phyloP scores from a whole-genome alignment of 78 protist species.

The slime mould (Dictyostelium discoideum) region DNA sequence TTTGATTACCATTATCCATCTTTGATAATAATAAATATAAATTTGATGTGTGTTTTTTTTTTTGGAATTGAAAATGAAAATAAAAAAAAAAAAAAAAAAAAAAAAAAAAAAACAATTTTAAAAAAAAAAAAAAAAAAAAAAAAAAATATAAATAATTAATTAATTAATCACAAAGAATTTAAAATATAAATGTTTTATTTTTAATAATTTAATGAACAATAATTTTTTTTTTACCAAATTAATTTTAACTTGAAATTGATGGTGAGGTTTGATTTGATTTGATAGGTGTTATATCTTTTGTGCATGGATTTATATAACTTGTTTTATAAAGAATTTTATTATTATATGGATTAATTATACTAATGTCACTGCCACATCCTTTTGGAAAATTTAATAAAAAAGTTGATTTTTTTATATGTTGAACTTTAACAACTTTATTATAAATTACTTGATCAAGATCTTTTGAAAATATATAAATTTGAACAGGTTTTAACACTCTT shows the following conservation, averaged over 20 bases:
- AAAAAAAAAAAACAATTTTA: too few species aligned
- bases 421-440: not conserved
- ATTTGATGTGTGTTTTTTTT: too few species aligned
- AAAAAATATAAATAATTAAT: too few species aligned
- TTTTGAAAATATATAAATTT: not conserved
- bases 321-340: conserved; percentile 3
- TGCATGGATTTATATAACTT: not conserved
- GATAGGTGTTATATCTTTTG: not conserved
- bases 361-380: not conserved
- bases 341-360: not conserved
- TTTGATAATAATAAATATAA: too few species aligned
- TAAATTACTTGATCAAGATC: not conserved
- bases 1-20: not conserved
- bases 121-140: too few species aligned
- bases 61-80: too few species aligned
- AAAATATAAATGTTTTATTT: too few species aligned
- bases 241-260: not conserved
- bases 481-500: not conserved
- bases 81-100: too few species aligned
- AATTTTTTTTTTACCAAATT: too few species aligned
- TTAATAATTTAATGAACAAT: too few species aligned
- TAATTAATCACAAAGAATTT: too few species aligned
- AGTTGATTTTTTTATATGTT: not conserved
- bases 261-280: not conserved
- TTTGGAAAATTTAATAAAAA: not conserved